These are phyloP conservation scores for Hygrophila difformis DNA, from an alignment of 257 asterid genomes.

Conservation along the genomic window DNA sequence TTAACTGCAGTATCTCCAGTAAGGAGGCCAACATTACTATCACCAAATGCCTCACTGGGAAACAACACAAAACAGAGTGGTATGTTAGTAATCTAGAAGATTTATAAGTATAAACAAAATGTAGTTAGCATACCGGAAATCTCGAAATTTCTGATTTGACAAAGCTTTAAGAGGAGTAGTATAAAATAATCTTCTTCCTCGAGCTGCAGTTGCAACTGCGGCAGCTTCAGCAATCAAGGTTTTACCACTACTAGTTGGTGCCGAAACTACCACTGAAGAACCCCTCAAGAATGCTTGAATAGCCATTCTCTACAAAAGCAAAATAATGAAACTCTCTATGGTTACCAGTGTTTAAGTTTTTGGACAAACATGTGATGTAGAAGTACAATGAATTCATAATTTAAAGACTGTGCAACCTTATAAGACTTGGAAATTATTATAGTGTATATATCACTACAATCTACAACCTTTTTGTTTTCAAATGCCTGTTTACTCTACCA, in stretches of 20 bases:
- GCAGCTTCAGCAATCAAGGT: conserved; percentile 99
- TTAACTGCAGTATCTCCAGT: conserved; percentile 97
- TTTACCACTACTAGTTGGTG: conserved; percentile 99
- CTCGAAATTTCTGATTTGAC: conserved; percentile 96
- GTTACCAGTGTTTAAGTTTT: no score
- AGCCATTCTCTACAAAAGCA: conserved; percentile 43
- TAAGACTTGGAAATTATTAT: no score
- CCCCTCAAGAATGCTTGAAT: conserved; percentile 88
- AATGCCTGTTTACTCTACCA: conserved; percentile 4
- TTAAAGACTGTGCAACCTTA: conserved; percentile 4
- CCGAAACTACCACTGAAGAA: conserved; percentile 94
- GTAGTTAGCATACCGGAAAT: conserved; percentile 54
- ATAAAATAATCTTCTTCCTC: conserved; percentile 84
- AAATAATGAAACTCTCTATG: no score
- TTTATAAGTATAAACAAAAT: conserved; percentile 3
- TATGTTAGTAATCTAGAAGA: conserved; percentile 7
- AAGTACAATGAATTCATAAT: neutral
- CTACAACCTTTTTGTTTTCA: neutral
- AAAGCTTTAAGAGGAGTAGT: conserved; percentile 96
- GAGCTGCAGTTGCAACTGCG: conserved; percentile 84
- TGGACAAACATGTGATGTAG: neutral
- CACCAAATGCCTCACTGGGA: conserved; percentile 85
- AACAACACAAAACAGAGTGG: conserved; percentile 16
- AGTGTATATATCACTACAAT: no score
- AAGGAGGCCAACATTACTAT: conserved; percentile 86